Evolutionary conservation across 2,329 filamentous ascomycete genomes (phyloP).

Genomic region (Epichloe scottii): DNA sequence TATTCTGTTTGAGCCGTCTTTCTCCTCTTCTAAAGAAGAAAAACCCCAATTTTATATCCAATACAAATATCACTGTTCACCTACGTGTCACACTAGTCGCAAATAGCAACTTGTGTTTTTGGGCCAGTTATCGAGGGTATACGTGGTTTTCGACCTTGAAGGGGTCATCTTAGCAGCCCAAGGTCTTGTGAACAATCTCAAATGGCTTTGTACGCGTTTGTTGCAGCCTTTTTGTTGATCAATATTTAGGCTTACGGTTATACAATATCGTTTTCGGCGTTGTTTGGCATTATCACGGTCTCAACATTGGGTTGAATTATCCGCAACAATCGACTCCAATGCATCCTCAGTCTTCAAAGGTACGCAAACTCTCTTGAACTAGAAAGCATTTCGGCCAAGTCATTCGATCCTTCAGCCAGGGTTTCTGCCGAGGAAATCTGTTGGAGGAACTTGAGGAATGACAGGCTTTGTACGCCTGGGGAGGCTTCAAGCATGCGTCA

Average conservation of each 20-base stretch:
- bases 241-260: background rate
- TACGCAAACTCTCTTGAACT: background rate
- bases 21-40: too few relatives aligned
- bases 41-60: background rate
- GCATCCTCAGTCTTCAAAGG: constrained; percentile 7
- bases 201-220: background rate
- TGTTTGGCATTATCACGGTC: background rate
- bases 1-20: background rate
- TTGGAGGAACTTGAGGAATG: background rate
- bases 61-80: background rate
- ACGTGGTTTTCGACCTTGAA: background rate
- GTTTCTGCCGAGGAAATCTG: background rate
- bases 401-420: background rate
- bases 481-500: background rate
- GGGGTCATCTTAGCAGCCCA: background rate
- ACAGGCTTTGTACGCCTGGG: background rate
- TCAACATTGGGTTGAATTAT: background rate
- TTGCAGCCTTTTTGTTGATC: background rate
- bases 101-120: background rate
- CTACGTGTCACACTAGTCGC: background rate
- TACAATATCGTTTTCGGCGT: background rate
- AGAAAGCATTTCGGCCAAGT: background rate
- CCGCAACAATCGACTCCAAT: background rate
- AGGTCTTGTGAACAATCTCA: background rate
- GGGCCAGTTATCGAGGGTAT: background rate